These are phyloP conservation scores for Fomes fomentarius DNA, from an alignment of 1,284 basidiomycete genomes.

Conservation along the genomic window DNA sequence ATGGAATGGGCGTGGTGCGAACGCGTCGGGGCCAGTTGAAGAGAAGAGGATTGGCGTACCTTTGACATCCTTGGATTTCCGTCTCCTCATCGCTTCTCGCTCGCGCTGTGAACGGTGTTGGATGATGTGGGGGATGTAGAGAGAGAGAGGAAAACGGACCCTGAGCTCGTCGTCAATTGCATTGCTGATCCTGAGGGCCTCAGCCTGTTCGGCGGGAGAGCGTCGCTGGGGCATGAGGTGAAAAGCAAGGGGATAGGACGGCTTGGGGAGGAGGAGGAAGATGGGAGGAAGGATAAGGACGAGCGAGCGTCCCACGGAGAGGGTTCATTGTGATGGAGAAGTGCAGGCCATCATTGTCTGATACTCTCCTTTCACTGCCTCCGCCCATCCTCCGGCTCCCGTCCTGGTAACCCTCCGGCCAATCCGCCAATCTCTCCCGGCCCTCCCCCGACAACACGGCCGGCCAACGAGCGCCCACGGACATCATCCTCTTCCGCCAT, in stretches of 20 bases:
- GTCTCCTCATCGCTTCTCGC: conserved; percentile 44
- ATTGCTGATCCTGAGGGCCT: conserved; percentile 58
- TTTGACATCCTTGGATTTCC: conserved; percentile 62
- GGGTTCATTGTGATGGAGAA: conserved; percentile 23
- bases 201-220: conserved; percentile 42
- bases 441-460: no score
- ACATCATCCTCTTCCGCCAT: no score
- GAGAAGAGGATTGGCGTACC: conserved; percentile 41
- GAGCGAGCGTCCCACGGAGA: conserved; percentile 21
- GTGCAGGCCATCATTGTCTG: conserved; percentile 11
- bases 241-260: not conserved
- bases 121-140: not conserved
- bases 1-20: no score
- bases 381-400: not conserved
- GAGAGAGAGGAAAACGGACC: conserved; percentile 40
- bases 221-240: conserved; percentile 26
- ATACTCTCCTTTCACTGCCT: not conserved
- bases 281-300: conserved; percentile 8
- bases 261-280: conserved; percentile 7
- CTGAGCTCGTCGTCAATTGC: conserved; percentile 73
- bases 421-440: not conserved
- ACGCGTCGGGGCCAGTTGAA: not conserved
- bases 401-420: not conserved
- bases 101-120: conserved; percentile 50
- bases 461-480: no score